A percentile compares a stretch with the other conserved stretches of the same genome.
Conservation (phyloP, 1,139 yeast genomes). For the Blastobotrys apis region DNA sequence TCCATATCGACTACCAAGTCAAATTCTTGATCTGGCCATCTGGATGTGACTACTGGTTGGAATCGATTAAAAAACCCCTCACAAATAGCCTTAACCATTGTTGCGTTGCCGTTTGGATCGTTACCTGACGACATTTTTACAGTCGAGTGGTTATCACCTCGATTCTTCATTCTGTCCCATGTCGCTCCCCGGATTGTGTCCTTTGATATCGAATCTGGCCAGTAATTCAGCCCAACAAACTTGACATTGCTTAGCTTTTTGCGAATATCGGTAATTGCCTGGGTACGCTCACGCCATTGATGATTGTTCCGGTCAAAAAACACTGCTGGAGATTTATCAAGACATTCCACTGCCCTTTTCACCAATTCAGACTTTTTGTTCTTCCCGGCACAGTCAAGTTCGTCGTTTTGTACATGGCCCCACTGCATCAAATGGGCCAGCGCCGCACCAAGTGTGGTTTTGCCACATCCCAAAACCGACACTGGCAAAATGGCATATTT, state of each 20-base stretch:
- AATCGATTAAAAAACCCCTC: conserved; percentile 67
- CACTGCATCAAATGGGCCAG: conserved; percentile 55
- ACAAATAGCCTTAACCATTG: conserved; percentile 65
- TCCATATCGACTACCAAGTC: conserved; percentile 59
- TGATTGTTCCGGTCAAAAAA: conserved; percentile 84
- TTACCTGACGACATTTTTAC: conserved; percentile 50
- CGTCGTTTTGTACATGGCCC: conserved; percentile 85
- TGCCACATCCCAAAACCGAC: conserved; percentile 94
- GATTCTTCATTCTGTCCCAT: conserved; percentile 49
- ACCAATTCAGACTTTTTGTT: conserved; percentile 41
- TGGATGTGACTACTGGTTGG: conserved; percentile 48
- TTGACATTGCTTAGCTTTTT: conserved; percentile 35
- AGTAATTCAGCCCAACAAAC: conserved; percentile 67
- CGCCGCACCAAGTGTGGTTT: conserved; percentile 74
- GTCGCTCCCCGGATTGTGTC: conserved; percentile 44
- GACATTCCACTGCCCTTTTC: conserved; percentile 43
- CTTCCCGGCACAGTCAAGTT: conserved; percentile 45
- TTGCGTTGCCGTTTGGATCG: conserved; percentile 41
- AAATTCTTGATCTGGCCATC: conserved; percentile 62
- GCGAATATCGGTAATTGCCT: conserved; percentile 55
- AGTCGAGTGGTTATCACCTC: conserved; percentile 92
- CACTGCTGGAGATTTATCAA: conserved; percentile 47
- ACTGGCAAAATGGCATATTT: conserved; percentile 73
- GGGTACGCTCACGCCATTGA: conserved; percentile 61
- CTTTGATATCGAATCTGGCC: conserved; percentile 36